phyloP scores from a whole-genome alignment of 805 yeast species.

The Wickerhamiella spandovensis region DNA sequence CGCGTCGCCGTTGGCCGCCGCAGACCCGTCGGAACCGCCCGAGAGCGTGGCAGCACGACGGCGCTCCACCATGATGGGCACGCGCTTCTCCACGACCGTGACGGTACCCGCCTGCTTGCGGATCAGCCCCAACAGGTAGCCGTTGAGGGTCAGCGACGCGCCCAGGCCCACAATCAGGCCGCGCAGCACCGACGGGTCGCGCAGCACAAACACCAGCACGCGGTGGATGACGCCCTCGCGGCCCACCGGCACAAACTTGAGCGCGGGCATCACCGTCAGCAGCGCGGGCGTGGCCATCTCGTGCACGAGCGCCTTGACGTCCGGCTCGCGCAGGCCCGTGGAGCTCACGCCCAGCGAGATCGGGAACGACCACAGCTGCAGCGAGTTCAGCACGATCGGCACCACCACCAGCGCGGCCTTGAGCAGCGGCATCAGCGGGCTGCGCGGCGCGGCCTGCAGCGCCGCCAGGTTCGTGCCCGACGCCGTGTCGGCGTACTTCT shows the following conservation, averaged over 20 bases:
- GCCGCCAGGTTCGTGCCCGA: slow-evolving; percentile 11
- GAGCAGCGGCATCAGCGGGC: slow-evolving; percentile 12
- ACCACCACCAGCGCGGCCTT: slow-evolving; percentile 23
- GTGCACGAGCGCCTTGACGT: slow-evolving; percentile 6
- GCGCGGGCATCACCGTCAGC: slow-evolving; percentile 28
- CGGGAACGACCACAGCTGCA: slow-evolving; percentile 24
- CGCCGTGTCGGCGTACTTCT: slow-evolving; percentile 18
- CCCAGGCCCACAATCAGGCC: slow-evolving; percentile 58
- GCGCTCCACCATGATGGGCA: slow-evolving; percentile 21
- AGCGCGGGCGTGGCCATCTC: slow-evolving; percentile 16
- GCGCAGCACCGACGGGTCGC: slow-evolving; percentile 10
- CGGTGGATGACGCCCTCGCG: slow-evolving; percentile 9
- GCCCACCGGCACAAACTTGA: slow-evolving; percentile 22
- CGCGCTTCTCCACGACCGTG: slow-evolving; percentile 23
- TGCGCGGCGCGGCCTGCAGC: slow-evolving; percentile 10
- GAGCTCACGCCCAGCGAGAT: slow-evolving; percentile 21
- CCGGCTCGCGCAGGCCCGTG: slow-evolving; percentile 13
- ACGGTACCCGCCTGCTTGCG: slow-evolving; percentile 30
- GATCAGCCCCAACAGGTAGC: slow-evolving; percentile 65
- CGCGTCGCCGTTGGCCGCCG: too few relatives aligned
- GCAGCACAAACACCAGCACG: slow-evolving; percentile 4
- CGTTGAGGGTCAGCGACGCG: slow-evolving; percentile 65
- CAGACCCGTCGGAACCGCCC: slow-evolving; percentile 13
- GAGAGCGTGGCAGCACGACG: slow-evolving; percentile 6
- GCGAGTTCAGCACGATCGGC: slow-evolving; percentile 25